Conservation (phyloP, 2,329 filamentous ascomycete genomes). For the Penicillium sp. region DNA sequence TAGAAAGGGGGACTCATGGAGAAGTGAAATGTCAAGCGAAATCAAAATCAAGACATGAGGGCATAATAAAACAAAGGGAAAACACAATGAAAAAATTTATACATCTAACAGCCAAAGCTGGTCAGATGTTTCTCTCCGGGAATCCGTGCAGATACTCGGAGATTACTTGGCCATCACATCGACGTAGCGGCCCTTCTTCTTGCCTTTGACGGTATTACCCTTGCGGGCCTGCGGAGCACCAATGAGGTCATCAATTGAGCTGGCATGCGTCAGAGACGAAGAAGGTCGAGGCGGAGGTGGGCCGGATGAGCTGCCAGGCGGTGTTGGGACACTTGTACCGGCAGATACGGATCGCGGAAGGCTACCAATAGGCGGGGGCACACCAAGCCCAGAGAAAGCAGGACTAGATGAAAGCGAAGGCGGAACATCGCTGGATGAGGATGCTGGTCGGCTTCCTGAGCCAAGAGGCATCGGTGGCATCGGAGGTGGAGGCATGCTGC, state of each 20-base stretch:
- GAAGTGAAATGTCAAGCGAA: conserved; percentile 13
- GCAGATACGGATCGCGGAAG: conserved; percentile 43
- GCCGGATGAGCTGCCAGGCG: conserved; percentile 43
- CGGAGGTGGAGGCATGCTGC: conserved; percentile 54
- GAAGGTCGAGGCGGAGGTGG: conserved; percentile 65
- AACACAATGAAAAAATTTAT: conserved; percentile 23
- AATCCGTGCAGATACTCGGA: neutral
- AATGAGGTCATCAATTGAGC: conserved; percentile 90
- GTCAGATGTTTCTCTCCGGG: conserved; percentile 1
- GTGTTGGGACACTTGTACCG: conserved; percentile 38
- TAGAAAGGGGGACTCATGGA: conserved; percentile 10
- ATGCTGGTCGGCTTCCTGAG: conserved; percentile 36
- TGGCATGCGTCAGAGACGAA: conserved; percentile 88
- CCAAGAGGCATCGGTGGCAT: conserved; percentile 27
- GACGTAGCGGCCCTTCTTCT: conserved; percentile 87
- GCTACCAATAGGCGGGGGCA: conserved; percentile 33
- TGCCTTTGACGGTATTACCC: conserved; percentile 65
- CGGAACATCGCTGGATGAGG: conserved; percentile 34
- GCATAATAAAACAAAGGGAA: conserved; percentile 30
- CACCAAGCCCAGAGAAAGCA: conserved; percentile 32
- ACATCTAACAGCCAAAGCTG: conserved; percentile 2
- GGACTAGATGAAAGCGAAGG: conserved; percentile 36
- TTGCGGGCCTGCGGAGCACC: conserved; percentile 74
- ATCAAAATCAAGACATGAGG: conserved; percentile 15
- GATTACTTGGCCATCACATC: conserved; percentile 84